These are phyloP conservation scores for Colletotrichum chrysophilum DNA, from an alignment of 2,329 filamentous ascomycete species.

Conservation along the genomic window DNA sequence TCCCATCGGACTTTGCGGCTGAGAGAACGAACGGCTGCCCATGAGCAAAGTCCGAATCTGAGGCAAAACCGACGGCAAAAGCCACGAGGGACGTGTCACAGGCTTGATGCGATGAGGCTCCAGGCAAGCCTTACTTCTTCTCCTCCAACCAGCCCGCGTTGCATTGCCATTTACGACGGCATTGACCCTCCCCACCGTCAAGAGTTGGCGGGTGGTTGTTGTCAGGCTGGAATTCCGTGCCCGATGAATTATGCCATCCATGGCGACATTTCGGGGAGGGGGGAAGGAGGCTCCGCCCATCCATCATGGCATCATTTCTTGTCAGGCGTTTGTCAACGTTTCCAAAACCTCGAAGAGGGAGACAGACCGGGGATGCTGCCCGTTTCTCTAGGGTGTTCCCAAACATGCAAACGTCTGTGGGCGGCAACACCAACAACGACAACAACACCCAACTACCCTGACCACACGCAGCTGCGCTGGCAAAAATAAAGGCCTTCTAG, in stretches of 20 bases:
- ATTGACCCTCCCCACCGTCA: not conserved
- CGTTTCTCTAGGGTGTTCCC: not conserved
- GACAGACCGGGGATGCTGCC: not conserved
- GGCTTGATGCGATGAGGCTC: not conserved
- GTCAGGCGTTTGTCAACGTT: not conserved
- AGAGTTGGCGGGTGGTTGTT: not conserved
- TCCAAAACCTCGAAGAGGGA: not conserved
- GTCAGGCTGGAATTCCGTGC: not conserved
- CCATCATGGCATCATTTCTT: not conserved
- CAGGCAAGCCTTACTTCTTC: not conserved
- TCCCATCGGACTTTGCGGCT: not conserved
- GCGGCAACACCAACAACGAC: not conserved
- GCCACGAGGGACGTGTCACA: not conserved
- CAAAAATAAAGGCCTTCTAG: not conserved
- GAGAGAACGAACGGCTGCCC: not conserved
- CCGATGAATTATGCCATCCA: not conserved
- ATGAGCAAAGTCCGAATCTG: not conserved
- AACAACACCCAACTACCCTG: not conserved
- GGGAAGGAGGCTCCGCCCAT: not conserved
- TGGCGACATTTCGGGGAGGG: not conserved
- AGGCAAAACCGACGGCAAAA: not conserved
- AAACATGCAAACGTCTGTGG: not conserved
- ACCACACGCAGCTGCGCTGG: not conserved
- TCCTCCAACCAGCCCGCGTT: not conserved
- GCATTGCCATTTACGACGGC: not conserved